Percentiles rank a stretch among this genome's conserved stretches.
Evolutionary conservation across 2,329 filamentous ascomycete species (phyloP).

Genomic region (Fusarium devonianum): DNA sequence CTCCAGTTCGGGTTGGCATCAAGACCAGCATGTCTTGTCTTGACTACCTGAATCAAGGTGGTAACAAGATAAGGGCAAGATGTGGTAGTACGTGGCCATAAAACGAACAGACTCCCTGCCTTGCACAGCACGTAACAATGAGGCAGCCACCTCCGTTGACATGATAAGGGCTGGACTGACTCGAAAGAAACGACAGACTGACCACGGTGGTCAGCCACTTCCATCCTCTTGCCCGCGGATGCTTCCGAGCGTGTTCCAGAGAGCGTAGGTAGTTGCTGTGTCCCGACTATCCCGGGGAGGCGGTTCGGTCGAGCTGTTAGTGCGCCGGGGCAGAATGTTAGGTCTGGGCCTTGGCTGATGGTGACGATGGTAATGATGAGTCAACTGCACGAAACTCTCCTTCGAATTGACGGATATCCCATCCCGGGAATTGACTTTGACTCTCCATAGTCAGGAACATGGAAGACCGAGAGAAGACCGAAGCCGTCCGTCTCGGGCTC

Average conservation of each 20-base stretch:
- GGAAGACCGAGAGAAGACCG: conserved; percentile 14
- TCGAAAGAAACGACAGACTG: conserved; percentile 13
- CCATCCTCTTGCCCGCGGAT: conserved; percentile 1
- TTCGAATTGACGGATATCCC: too few species aligned
- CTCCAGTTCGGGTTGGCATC: neutral
- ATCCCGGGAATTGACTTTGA: neutral
- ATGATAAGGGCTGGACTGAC: neutral
- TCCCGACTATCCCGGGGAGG: conserved; percentile 6
- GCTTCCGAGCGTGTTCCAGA: conserved; percentile 4
- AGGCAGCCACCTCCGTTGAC: too few species aligned
- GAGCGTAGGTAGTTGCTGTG: too few species aligned
- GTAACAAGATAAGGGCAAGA: conserved; percentile 6
- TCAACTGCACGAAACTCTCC: neutral
- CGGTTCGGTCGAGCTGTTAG: conserved; percentile 11
- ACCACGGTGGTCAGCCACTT: conserved; percentile 16
- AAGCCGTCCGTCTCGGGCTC: too few species aligned
- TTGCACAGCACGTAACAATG: conserved; percentile 1
- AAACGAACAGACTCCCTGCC: conserved; percentile 4
- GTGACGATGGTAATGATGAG: neutral
- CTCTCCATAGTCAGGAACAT: neutral
- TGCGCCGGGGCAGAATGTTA: neutral
- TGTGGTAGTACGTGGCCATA: conserved; percentile 17
- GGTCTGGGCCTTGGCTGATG: neutral
- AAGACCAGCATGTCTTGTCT: neutral
- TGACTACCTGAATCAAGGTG: neutral